Evolutionary conservation across 1,284 basidiomycete species (phyloP), one percentile per base, ranked within the genome.

Genomic region (Singerocomus inundabilis): DNA sequence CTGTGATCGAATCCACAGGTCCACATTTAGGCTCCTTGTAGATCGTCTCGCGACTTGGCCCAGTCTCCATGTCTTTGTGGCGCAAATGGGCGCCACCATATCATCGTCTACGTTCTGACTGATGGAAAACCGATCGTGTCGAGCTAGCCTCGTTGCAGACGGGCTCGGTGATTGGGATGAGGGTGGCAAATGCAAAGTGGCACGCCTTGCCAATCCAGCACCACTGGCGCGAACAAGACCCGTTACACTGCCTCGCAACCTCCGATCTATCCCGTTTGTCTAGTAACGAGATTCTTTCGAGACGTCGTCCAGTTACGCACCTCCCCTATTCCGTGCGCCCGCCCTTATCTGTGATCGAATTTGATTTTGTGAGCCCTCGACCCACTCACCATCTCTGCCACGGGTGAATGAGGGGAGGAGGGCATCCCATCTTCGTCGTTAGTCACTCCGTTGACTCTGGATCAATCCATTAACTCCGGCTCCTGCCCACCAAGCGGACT

Each of bases 401-500:
- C 62, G 24, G 76, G 75, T 51, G 38, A 72, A 78, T 45, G 58
- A 80, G 55, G 81, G 79, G 52, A 74, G 77, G 57, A 57, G 21
- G 21, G 21, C 21, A 21, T 21, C 21, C 21, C 21, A 70, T 57
- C 66, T 73, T 74, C 11, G 63, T 69, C 21, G 71, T 67, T 58
- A 77, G 77, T 80, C 46, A 62, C 80, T 5, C 84, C 82, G 11
- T 63, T 79, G 46, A 85, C 84, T 15, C 82, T 80, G 37, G 35
- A 86, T 88, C 73, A 87, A 88, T 71, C 83, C 69, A 85, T 86
- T 73, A 84, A 85, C 84, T 81, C 70, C 85, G 81, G 61, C 70
- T 78, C 44, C 78, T 79, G 32, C 73, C 85, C 57, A 84, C 80
- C 28, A 76, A 21, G 83, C 60, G 80, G 82, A 46, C 69, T 78